These are phyloP conservation scores for Leccinum pachyderme DNA, from an alignment of 1,284 basidiomycete genomes.

Conservation along the genomic window DNA sequence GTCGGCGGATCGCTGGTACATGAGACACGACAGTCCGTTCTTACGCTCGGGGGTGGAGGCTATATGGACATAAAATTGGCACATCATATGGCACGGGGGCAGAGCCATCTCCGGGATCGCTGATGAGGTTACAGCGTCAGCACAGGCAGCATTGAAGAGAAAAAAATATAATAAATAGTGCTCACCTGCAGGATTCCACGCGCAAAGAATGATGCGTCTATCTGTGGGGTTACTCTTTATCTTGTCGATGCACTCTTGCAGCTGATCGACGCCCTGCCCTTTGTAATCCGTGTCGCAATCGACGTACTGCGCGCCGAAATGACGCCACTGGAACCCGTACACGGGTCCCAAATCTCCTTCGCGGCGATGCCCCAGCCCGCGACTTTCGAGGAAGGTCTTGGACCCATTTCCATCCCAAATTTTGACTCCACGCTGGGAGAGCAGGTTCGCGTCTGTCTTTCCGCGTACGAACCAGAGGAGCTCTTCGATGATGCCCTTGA, in stretches of 20 bases:
- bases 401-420: constrained; percentile 99
- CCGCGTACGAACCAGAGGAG: constrained; percentile 95
- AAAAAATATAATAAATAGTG: neutral
- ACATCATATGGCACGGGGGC: constrained; percentile 97
- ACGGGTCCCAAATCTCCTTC: constrained; percentile 96
- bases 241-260: constrained; percentile 84
- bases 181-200: constrained; percentile 96
- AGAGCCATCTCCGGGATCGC: constrained; percentile 94
- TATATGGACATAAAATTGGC: constrained; percentile 96
- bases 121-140: constrained; percentile 30
- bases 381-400: constrained; percentile 80
- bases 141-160: no score
- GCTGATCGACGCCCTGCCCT: constrained; percentile 92
- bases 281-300: constrained; percentile 83
- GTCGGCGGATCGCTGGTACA: constrained; percentile 98
- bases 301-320: constrained; percentile 90
- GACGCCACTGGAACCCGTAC: constrained; percentile 98
- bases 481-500: constrained; percentile 91
- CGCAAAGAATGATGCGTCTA: constrained; percentile 91
- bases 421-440: constrained; percentile 85
- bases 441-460: constrained; percentile 76
- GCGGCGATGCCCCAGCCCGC: constrained; percentile 80
- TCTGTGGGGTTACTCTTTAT: constrained; percentile 95
- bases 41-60: constrained; percentile 55
- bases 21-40: constrained; percentile 86